Evolutionary conservation across 1,284 basidiomycete species (phyloP).

Genomic region (Waitea zeae): DNA sequence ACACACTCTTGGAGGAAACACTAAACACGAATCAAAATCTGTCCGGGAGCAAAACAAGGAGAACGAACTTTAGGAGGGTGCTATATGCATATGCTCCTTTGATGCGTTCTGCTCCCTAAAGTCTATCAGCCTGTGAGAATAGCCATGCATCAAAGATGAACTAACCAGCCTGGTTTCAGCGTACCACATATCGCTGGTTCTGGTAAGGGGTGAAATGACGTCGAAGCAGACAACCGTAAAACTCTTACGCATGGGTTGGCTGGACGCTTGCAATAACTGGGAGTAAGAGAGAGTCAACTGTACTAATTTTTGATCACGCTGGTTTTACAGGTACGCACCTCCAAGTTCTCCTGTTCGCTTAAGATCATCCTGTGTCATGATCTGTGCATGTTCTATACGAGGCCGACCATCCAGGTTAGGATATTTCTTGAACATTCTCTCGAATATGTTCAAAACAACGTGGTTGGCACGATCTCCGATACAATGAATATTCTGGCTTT

Average conservation of each 20-base stretch:
- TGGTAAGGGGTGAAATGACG: conserved; percentile 11
- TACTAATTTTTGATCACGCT: conserved; percentile 1
- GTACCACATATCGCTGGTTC: conserved; percentile 84
- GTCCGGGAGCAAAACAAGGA: conserved; percentile 4
- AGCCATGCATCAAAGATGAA: conserved; percentile 1
- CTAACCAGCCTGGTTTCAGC: conserved; percentile 62
- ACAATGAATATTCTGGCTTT: conserved; percentile 66
- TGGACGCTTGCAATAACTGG: conserved; percentile 90
- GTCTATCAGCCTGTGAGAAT: too few species aligned
- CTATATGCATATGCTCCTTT: conserved; percentile 82
- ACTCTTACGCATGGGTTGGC: conserved; percentile 71
- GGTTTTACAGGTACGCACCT: conserved; percentile 23
- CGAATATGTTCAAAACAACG: conserved; percentile 66
- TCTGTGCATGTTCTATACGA: conserved; percentile 85
- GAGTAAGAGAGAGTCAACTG: too few species aligned
- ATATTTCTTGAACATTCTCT: conserved; percentile 23
- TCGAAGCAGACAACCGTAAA: not conserved
- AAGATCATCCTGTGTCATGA: conserved; percentile 56
- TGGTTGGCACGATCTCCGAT: conserved; percentile 86
- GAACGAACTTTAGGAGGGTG: conserved; percentile 45
- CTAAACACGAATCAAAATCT: conserved; percentile 12
- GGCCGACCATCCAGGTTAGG: conserved; percentile 34
- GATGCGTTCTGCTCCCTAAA: conserved; percentile 70
- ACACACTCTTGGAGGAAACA: conserved; percentile 29
- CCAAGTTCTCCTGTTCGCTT: conserved; percentile 53